Conservation (phyloP, 1,284 basidiomycete species). For the Porodaedalea pini region DNA sequence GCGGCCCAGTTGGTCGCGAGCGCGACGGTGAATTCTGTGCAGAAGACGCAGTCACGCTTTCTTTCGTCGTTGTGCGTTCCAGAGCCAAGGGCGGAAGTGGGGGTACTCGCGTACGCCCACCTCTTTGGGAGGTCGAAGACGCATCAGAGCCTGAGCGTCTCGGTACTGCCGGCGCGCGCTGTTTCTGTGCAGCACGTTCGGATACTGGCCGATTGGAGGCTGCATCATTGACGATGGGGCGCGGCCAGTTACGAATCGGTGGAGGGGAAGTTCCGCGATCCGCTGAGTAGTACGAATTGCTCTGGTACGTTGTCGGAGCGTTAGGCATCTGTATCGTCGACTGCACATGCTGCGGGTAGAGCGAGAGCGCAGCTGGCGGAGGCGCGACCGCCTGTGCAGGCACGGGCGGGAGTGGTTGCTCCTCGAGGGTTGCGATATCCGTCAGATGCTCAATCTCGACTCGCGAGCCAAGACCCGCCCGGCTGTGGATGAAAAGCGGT, state of each 20-base stretch:
- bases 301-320: not conserved
- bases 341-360: constrained; percentile 34
- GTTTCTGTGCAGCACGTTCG: constrained; percentile 14
- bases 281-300: constrained; percentile 12
- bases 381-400: constrained; percentile 23
- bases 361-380: constrained; percentile 17
- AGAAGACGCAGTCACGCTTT: not conserved
- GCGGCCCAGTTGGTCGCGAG: constrained; percentile 30
- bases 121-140: constrained; percentile 7
- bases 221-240: constrained; percentile 24
- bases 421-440: constrained; percentile 28
- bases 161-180: constrained; percentile 1
- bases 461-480: constrained; percentile 37
- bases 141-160: constrained; percentile 3
- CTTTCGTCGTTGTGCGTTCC: not conserved
- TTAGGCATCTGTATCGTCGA: constrained; percentile 18
- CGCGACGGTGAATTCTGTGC: constrained; percentile 7
- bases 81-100: constrained; percentile 8
- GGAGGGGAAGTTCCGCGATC: constrained; percentile 35
- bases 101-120: not conserved
- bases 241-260: constrained; percentile 57
- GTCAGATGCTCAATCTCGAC: constrained; percentile 48
- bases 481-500: constrained; percentile 32
- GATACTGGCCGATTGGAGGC: constrained; percentile 17
- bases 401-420: constrained; percentile 24